Base-by-base conservation (phyloP, 805 yeast species). In the Wickerhamomyces bovis region DNA sequence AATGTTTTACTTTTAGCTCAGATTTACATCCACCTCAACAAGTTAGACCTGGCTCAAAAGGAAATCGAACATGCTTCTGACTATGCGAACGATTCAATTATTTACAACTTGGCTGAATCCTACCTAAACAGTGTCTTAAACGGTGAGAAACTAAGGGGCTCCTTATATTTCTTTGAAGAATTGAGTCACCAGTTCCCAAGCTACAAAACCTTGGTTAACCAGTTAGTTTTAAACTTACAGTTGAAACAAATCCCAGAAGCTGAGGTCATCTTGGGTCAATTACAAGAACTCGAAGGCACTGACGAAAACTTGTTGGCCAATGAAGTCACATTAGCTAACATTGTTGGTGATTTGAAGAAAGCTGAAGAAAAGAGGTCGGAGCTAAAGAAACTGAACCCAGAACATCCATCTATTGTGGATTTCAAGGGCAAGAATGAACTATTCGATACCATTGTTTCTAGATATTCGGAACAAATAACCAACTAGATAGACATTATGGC, bases 231-330 rank as follows among this genome's bases (percentile, higher is more conserved):
- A 49, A 89, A 90, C 51, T 67, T 90, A 56, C 89, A 87, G 68
- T 76, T 89, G 62, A 79, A 81, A 43, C 85, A 90, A 59, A 70
- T 79, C 46, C 92, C 90, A 2, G 97, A 92, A 67, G 90, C 96
- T 10, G 76, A 77, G 49, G 87, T 86, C 51, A 70, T 81, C 33
- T 67, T 85, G 12, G 67, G 67, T 26, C 68, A 73, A 43, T 66
- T 78, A 38, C 58, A 70, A 30, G 72, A 77, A n/a, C 67, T 70
- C n/a, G 43, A 42, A 4, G 70, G 62, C 16, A 55, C 66, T 11
- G 66, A 65, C 50, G 67, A 67, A 6, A 80, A 80, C 60, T 69
- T 79, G 36, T 54, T 83, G 38, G 85, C 89, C 41, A 81, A 84
- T 61, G 75, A 81, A 59, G 78, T 86, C 49, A 75, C 89, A 3